Conservation (phyloP, 2,329 filamentous ascomycete genomes). For the Pseudogymnoascus sp. region DNA sequence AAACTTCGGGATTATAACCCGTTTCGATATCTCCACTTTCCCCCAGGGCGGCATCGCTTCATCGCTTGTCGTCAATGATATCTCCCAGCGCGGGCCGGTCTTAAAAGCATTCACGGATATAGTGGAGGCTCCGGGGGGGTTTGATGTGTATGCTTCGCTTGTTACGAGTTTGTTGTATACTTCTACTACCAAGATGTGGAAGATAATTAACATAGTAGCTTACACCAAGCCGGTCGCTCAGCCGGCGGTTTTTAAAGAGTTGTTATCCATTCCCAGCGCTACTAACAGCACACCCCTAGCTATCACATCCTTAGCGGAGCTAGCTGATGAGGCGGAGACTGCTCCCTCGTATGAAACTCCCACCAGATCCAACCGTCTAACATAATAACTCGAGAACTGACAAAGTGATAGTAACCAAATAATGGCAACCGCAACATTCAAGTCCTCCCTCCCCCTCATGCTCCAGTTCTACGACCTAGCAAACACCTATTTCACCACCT, state of each 20-base stretch:
- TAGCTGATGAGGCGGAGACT: neutral
- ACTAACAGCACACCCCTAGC: neutral
- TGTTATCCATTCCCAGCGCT: slow-evolving; percentile 20
- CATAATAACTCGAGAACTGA: neutral
- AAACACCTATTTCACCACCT: neutral
- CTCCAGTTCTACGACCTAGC: neutral
- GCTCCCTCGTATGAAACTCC: neutral
- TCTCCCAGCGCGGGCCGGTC: neutral
- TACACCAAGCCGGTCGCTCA: neutral
- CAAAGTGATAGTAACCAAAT: neutral
- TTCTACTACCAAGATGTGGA: neutral
- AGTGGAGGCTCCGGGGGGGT: neutral
- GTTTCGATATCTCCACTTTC: slow-evolving; percentile 35
- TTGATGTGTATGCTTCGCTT: neutral
- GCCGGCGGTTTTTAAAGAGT: neutral
- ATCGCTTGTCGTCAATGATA: neutral
- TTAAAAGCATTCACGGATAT: neutral
- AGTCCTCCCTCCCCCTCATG: neutral
- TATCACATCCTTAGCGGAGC: neutral
- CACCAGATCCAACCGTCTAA: neutral
- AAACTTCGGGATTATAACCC: slow-evolving; percentile 27
- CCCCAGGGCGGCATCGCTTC: neutral
- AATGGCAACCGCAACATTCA: neutral
- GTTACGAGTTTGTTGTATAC: neutral
- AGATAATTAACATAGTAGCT: neutral